Evolutionary conservation across 441 rosid species (phyloP).

Genomic region (Monsonia emarginata): DNA sequence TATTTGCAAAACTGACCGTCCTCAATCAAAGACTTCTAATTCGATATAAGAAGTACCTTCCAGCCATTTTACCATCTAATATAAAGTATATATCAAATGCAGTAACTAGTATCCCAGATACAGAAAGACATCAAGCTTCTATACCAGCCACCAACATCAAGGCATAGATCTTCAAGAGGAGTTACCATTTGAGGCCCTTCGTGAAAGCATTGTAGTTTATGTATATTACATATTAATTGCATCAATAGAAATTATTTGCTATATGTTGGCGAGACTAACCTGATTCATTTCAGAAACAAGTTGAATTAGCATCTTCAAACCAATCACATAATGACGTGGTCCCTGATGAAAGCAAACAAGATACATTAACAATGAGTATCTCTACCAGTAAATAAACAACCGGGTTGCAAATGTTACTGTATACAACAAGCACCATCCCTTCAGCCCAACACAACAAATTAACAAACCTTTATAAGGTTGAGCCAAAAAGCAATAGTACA

Average conservation of each 20-base stretch:
- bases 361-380: slow-evolving; percentile 13
- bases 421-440: background rate
- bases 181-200: background rate
- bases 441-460: background rate
- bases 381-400: background rate
- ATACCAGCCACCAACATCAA: background rate
- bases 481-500: slow-evolving; percentile 3
- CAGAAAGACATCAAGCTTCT: background rate
- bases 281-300: slow-evolving; percentile 97
- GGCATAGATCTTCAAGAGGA: background rate
- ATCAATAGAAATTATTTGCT: slow-evolving; percentile 17
- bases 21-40: background rate
- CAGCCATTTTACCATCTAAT: background rate
- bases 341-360: slow-evolving; percentile 42
- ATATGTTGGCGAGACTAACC: slow-evolving; percentile 35
- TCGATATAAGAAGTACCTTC: background rate
- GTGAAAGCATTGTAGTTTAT: background rate
- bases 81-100: background rate
- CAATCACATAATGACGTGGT: slow-evolving; percentile 72
- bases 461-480: background rate
- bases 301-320: slow-evolving; percentile 90
- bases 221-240: background rate
- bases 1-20: no score
- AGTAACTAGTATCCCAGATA: background rate
- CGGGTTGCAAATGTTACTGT: background rate